Conservation (phyloP, 2,329 filamentous ascomycete genomes). For the Aulographum hederae region DNA sequence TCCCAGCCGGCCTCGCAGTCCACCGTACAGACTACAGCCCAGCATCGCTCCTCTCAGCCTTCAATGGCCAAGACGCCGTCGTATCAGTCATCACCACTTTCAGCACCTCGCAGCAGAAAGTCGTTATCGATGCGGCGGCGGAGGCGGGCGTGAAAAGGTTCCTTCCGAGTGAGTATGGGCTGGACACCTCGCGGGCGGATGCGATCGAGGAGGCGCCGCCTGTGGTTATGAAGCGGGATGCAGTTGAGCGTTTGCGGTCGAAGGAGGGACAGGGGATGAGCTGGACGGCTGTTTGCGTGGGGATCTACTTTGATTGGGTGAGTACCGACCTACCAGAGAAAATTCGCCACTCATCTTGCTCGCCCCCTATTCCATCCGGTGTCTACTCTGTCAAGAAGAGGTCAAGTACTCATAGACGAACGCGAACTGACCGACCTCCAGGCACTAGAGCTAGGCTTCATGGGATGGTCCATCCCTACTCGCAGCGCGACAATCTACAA, state of each 20-base stretch:
- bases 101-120: constrained; percentile 25
- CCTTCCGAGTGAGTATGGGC: constrained; percentile 41
- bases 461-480: constrained; percentile 31
- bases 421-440: no score
- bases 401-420: no score
- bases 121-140: constrained; percentile 39
- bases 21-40: not conserved
- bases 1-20: constrained; percentile 2
- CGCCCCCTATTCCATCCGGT: no score
- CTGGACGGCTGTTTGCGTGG: constrained; percentile 41
- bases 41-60: constrained; percentile 29
- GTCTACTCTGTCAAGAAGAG: no score
- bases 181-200: constrained; percentile 18
- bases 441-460: constrained; percentile 29
- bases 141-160: constrained; percentile 42
- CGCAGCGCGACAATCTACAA: constrained; percentile 38
- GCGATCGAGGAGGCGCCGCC: constrained; percentile 27
- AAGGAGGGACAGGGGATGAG: constrained; percentile 21
- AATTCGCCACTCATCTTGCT: not conserved
- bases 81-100: constrained; percentile 27
- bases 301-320: constrained; percentile 44
- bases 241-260: constrained; percentile 17
- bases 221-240: not conserved
- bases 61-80: constrained; percentile 39
- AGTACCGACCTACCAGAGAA: constrained; percentile 6